phyloP scores from a whole-genome alignment of 177 flowering plant species.

The Vitis hybrid region DNA sequence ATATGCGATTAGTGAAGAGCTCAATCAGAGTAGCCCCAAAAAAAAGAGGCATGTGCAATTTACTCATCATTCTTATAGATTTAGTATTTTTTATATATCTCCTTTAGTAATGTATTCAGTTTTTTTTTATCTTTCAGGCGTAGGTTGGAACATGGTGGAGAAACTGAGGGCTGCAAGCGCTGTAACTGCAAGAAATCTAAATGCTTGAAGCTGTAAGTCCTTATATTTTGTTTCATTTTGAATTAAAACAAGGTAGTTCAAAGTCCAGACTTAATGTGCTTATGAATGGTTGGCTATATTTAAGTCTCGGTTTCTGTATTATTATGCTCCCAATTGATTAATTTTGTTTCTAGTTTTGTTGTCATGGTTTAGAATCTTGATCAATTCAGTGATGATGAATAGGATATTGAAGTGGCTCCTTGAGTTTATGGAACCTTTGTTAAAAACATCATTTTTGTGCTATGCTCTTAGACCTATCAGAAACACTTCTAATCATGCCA shows the following conservation, averaged over 20 bases:
- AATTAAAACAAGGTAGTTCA: background rate
- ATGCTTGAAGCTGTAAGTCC: slow-evolving; percentile 96
- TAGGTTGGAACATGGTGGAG: slow-evolving; percentile 56
- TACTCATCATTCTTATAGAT: background rate
- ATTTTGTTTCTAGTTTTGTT: too few relatives aligned
- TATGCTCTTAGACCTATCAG: background rate
- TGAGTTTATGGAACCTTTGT: too few relatives aligned
- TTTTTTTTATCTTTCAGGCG: slow-evolving; percentile 49
- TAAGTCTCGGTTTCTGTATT: too few relatives aligned
- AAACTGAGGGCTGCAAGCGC: slow-evolving; percentile 73
- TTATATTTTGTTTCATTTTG: background rate
- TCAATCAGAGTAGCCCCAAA: slow-evolving; percentile 68
- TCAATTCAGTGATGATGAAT: too few relatives aligned
- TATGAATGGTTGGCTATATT: too few relatives aligned
- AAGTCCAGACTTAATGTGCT: too few relatives aligned
- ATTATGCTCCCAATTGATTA: too few relatives aligned
- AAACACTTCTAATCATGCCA: too few relatives aligned
- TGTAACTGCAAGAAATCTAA: slow-evolving; percentile 96
- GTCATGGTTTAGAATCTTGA: too few relatives aligned
- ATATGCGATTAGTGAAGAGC: slow-evolving; percentile 44
- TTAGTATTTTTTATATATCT: background rate
- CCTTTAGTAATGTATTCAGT: background rate
- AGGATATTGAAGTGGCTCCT: too few relatives aligned
- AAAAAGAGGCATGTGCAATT: slow-evolving; percentile 60
- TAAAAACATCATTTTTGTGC: too few relatives aligned